Evolutionary conservation across 495 filamentous ascomycete genomes (phyloP).

Genomic region (Trichoderma parareesei): DNA sequence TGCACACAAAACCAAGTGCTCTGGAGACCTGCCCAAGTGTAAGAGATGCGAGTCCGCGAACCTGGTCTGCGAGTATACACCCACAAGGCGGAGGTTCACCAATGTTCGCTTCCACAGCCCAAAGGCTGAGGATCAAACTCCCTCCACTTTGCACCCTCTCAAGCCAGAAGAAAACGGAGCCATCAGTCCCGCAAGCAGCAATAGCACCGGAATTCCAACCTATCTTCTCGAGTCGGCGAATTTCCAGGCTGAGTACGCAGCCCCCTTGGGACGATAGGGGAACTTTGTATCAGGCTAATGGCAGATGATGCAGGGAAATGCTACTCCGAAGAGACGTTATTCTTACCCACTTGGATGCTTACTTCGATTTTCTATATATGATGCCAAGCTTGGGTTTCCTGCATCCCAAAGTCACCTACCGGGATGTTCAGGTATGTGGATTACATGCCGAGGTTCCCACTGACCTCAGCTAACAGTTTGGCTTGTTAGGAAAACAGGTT

Average conservation of each 20-base stretch:
- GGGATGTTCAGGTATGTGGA: slow-evolving; percentile 11
- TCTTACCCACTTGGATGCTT: slow-evolving; percentile 13
- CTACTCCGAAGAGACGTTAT: slow-evolving; percentile 13
- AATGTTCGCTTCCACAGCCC: slow-evolving; percentile 13
- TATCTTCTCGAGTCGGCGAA: neutral
- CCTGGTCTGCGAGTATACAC: slow-evolving; percentile 16
- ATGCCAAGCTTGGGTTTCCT: slow-evolving; percentile 14
- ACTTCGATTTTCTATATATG: slow-evolving; percentile 12
- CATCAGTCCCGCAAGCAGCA: slow-evolving; percentile 7
- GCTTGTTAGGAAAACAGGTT: slow-evolving; percentile 12
- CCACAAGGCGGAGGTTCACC: slow-evolving; percentile 13
- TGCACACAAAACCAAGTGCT: slow-evolving; percentile 17
- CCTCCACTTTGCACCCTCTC: slow-evolving; percentile 1
- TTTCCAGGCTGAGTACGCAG: slow-evolving; percentile 10
- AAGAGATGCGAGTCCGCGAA: slow-evolving; percentile 14
- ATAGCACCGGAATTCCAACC: neutral
- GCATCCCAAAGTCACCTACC: slow-evolving; percentile 14
- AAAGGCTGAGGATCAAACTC: neutral
- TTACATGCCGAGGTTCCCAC: neutral
- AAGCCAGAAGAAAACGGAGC: slow-evolving; percentile 3
- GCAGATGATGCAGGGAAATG: neutral
- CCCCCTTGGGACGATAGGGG: neutral
- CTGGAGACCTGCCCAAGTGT: slow-evolving; percentile 16
- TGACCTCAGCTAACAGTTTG: neutral
- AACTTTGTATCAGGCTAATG: neutral